Conservation (phyloP, 192 early-diverging fungal species). For the Backusella sp. region DNA sequence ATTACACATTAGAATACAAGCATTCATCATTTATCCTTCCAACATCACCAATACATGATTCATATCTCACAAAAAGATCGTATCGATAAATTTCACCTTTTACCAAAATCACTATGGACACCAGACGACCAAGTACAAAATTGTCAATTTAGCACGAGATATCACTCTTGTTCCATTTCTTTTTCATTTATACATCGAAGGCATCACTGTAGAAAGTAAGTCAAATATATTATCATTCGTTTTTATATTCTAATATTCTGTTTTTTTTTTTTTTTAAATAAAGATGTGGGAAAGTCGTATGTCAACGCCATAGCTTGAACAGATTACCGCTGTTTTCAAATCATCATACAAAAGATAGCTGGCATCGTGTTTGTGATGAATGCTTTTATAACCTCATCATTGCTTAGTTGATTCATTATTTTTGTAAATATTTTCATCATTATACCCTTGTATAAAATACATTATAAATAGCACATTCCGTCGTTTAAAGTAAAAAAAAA, state of each 20-base stretch:
- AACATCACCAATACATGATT: conserved; percentile 21
- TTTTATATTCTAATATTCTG: neutral
- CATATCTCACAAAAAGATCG: conserved; percentile 13
- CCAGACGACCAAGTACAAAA: conserved; percentile 13
- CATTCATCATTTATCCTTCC: conserved; percentile 1
- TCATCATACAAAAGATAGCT: neutral
- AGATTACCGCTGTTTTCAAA: conserved; percentile 22
- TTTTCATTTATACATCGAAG: conserved; percentile 27
- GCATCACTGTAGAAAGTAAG: conserved; percentile 33
- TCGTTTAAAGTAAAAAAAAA: no score
- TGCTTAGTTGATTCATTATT: no score
- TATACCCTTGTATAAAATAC: no score
- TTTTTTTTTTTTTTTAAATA: neutral
- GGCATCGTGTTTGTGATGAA: conserved; percentile 23
- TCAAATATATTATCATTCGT: neutral
- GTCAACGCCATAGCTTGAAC: conserved; percentile 24
- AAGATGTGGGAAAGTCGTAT: conserved; percentile 24
- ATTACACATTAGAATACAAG: neutral
- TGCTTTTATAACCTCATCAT: conserved; percentile 11
- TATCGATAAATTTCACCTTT: neutral
- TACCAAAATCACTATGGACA: conserved; percentile 23
- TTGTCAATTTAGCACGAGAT: conserved; percentile 24
- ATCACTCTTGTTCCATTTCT: neutral
- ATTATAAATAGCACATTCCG: no score
- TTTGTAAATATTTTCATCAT: no score